Evolutionary conservation across 371 early-diverging fungal genomes (phyloP).

Genomic region (Apophysomyces variabilis): DNA sequence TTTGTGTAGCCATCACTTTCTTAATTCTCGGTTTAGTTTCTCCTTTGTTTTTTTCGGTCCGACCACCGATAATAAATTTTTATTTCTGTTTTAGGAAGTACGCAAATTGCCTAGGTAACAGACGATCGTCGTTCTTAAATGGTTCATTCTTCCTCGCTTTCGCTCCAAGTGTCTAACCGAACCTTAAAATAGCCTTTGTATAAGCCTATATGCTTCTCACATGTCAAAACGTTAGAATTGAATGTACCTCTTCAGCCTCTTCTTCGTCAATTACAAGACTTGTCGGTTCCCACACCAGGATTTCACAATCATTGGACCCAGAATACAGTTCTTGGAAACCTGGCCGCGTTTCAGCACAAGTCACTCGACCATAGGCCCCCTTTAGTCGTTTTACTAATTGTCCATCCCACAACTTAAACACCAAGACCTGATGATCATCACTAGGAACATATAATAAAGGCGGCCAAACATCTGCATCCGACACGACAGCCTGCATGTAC

Average conservation of each 20-base stretch:
- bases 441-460: conserved; percentile 65
- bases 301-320: conserved; percentile 69
- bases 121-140: background rate
- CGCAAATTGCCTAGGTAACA: background rate
- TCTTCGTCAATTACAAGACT: conserved; percentile 13
- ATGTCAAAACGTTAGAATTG: background rate
- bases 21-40: background rate
- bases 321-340: conserved; percentile 67
- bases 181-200: conserved; percentile 20
- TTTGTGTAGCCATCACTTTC: conserved; percentile 4
- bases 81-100: background rate
- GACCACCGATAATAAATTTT: background rate
- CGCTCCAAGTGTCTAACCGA: conserved; percentile 48
- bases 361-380: conserved; percentile 70
- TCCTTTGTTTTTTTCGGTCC: conserved; percentile 2
- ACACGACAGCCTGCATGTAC: conserved; percentile 50
- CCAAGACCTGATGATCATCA: conserved; percentile 62
- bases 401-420: conserved; percentile 67
- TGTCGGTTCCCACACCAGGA: conserved; percentile 69
- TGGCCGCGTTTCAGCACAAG: conserved; percentile 62
- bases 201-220: background rate
- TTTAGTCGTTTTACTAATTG: conserved; percentile 53
- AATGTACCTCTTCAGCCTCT: conserved; percentile 11
- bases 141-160: conserved; percentile 28
- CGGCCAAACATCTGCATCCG: conserved; percentile 51